Evolutionary conservation across 2,329 filamentous ascomycete species (phyloP), one percentile per base, ranked within the genome.

Genomic region (Penicillium sp.): DNA sequence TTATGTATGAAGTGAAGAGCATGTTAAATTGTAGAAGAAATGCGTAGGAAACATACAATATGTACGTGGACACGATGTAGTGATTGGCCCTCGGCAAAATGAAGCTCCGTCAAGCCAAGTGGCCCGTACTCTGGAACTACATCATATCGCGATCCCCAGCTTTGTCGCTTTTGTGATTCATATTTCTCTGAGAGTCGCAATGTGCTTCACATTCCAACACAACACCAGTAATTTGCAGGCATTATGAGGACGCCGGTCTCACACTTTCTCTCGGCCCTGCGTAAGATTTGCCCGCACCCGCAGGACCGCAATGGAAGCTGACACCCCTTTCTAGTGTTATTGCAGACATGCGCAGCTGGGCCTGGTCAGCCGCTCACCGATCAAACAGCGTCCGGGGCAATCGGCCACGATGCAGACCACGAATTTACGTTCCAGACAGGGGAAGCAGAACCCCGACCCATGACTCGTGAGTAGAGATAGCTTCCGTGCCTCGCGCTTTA

Each of bases 21-120:
- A 13, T n/a, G 5, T 43, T 4, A 15, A 33, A 21, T 38, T 15
- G 6, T 38, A n/a, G 19, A 34, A 46, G 23, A 25, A 8, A 48
- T 25, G 45, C 5, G 10, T 34, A 25, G 21, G 2, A 47, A 13
- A 9, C 31, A 23, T 33, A 33, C 9, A 19, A 23, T 23, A 23
- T 23, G 23, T 21, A 33, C n/a, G 2, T 29, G 34, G 45, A 21
- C 34, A 33, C 48, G 16, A 51, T 36, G 52, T 53, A 50, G 54
- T 67, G 59, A 60, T 62, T 61, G 50, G 59, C 58, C 57, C 27
- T 71, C 69, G 70, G 70, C 59, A 64, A 67, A 72, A 73, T 68
- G 64, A 71, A 72, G 62, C 69, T 72, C 70, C 71, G 70, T 69
- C 60, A 65, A 65, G 71, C 68, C 71, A 74, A 70, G 72, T 74